Conservation (phyloP, 1,284 basidiomycete species). For the Sporisorium iseilematis-ciliati region DNA sequence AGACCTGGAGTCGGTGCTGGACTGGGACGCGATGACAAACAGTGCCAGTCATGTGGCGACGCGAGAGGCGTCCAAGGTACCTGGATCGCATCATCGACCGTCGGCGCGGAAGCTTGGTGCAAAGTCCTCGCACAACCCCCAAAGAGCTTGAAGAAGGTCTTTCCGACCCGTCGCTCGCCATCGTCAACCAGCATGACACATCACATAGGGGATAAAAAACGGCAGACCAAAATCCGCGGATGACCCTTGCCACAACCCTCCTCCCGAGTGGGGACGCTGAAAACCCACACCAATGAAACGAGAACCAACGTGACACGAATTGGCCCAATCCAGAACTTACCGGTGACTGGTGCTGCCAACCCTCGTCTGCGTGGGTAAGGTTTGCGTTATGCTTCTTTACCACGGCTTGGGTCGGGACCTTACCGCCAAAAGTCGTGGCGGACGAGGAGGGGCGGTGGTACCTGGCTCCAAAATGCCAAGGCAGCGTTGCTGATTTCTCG, state of each 20-base stretch:
- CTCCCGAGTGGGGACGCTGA: slow-evolving; percentile 8
- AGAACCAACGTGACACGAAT: background rate
- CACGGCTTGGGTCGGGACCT: slow-evolving; percentile 1
- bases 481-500: background rate
- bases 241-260: background rate
- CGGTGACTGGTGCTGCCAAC: slow-evolving; percentile 14
- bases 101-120: slow-evolving; percentile 1
- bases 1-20: background rate
- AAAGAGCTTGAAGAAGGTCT: background rate
- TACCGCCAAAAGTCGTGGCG: background rate
- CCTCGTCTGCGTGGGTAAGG: slow-evolving; percentile 23
- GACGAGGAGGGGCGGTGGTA: background rate
- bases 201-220: background rate
- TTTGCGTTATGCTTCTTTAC: slow-evolving; percentile 4
- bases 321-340: slow-evolving; percentile 23
- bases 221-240: background rate
- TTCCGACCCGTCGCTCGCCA: slow-evolving; percentile 2
- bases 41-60: slow-evolving; percentile 8
- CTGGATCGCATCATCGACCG: background rate
- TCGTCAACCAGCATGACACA: slow-evolving; percentile 2
- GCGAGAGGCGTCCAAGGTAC: background rate
- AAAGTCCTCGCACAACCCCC: background rate
- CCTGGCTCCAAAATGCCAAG: background rate
- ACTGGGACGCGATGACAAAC: background rate
- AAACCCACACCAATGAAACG: background rate